phyloP scores from a whole-genome alignment of 2,329 filamentous ascomycete species.

The Sporothrix luriei region DNA sequence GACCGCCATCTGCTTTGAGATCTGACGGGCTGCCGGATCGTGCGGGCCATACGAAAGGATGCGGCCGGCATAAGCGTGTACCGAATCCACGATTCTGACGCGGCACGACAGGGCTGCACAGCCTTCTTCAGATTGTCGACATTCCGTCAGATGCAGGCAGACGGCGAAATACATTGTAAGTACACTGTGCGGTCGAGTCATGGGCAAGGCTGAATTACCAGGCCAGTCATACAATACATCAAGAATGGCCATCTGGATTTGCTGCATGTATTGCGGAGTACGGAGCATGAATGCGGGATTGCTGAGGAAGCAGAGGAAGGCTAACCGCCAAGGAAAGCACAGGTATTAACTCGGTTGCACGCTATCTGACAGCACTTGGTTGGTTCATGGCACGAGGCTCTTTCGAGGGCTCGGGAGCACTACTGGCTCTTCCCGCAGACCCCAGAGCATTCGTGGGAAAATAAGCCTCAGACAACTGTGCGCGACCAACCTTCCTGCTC shows the following conservation, averaged over 20 bases:
- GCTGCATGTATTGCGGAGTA: background rate
- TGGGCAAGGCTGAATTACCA: conserved; percentile 10
- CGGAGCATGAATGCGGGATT: too few relatives aligned
- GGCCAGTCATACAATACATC: background rate
- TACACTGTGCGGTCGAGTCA: background rate
- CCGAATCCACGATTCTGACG: background rate
- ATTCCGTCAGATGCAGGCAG: background rate
- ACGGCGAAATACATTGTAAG: background rate
- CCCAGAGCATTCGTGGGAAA: background rate
- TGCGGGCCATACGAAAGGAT: conserved; percentile 1
- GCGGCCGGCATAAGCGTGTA: conserved; percentile 13
- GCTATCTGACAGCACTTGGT: conserved; percentile 1
- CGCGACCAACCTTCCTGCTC: background rate
- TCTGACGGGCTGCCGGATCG: conserved; percentile 12
- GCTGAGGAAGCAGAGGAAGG: background rate
- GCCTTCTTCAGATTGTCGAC: background rate
- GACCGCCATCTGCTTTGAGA: background rate
- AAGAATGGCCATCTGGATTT: background rate
- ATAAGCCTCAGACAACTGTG: conserved; percentile 12
- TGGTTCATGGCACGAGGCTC: conserved; percentile 15
- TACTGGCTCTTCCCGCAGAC: conserved; percentile 21
- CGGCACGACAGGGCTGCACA: conserved; percentile 14
- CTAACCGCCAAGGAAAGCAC: background rate
- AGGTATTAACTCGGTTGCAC: background rate
- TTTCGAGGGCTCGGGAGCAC: conserved; percentile 17